Percentiles rank a stretch among this genome's conserved stretches.
These are phyloP conservation scores for Sporothrix brunneoviolacea DNA, from an alignment of 2,329 filamentous ascomycete genomes.

Conservation along the genomic window DNA sequence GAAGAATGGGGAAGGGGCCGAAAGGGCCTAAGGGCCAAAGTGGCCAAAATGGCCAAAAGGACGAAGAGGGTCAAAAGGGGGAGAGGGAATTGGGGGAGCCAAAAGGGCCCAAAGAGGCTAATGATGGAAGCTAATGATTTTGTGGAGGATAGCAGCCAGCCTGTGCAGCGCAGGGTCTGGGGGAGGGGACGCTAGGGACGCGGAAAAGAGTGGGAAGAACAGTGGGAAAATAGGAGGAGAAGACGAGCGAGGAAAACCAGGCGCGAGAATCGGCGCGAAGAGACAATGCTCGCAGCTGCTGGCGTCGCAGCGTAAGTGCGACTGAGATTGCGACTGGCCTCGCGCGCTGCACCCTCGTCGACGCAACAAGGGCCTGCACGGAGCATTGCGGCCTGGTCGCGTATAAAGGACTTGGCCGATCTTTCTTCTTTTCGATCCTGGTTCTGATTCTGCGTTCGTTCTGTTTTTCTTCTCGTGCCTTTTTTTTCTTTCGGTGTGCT, in stretches of 20 bases:
- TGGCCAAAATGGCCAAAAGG: no score
- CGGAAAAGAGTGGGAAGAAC: constrained; percentile 2
- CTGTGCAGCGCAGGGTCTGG: no score
- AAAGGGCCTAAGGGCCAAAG: no score
- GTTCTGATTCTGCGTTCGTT: not conserved
- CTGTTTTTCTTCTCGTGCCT: not conserved
- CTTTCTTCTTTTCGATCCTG: not conserved
- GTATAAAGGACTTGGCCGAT: constrained; percentile 4
- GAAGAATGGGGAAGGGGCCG: not conserved
- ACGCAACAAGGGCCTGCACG: no score
- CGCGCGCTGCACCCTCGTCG: no score
- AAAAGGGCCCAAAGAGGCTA: not conserved
- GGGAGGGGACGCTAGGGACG: constrained; percentile 1
- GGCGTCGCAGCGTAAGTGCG: no score
- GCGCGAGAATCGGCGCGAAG: no score
- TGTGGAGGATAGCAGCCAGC: constrained; percentile 4
- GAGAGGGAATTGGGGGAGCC: not conserved
- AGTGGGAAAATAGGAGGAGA: no score
- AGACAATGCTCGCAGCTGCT: no score
- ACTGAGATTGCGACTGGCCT: no score
- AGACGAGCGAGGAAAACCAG: no score
- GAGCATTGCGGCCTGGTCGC: not conserved
- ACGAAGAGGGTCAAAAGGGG: no score
- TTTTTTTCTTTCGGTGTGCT: not conserved
- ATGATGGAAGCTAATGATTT: not conserved